A percentile compares a stretch with the other conserved stretches of the same genome.
These are phyloP conservation scores for Gremmenia infestans DNA, from an alignment of 2,329 filamentous ascomycete species.

Conservation along the genomic window DNA sequence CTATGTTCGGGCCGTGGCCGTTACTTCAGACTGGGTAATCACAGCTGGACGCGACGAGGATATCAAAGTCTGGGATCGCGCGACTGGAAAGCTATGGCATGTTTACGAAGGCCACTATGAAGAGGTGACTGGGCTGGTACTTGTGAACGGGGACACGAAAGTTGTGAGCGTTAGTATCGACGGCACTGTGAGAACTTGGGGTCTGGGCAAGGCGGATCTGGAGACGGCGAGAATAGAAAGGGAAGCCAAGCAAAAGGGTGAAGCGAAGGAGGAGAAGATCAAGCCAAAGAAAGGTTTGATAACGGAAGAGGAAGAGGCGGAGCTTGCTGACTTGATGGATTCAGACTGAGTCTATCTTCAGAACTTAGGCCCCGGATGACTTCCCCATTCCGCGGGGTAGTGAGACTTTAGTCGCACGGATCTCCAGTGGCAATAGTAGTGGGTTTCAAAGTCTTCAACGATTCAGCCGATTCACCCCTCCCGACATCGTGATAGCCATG, in stretches of 20 bases:
- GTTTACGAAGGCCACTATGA: constrained; percentile 82
- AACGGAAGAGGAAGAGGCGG: constrained; percentile 87
- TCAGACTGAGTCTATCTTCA: constrained; percentile 49
- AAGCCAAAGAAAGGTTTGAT: constrained; percentile 50
- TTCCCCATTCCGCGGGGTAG: not conserved
- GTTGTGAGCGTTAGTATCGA: constrained; percentile 86
- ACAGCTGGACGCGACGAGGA: constrained; percentile 91
- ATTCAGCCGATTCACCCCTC: not conserved
- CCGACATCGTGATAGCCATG: not conserved
- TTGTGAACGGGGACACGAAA: constrained; percentile 49
- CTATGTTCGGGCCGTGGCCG: constrained; percentile 78
- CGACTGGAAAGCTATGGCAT: constrained; percentile 68
- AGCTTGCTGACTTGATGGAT: constrained; percentile 87
- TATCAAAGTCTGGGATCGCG: constrained; percentile 79
- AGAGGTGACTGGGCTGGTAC: constrained; percentile 76
- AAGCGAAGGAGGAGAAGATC: constrained; percentile 36
- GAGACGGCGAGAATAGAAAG: constrained; percentile 50
- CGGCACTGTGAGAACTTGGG: constrained; percentile 81
- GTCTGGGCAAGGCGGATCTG: constrained; percentile 57
- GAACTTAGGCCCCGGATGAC: not conserved
- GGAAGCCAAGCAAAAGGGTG: constrained; percentile 41
- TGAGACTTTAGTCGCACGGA: not conserved
- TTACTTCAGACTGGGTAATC: constrained; percentile 72
- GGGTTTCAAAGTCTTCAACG: not conserved
- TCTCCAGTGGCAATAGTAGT: not conserved